These are phyloP conservation scores for Podospora didyma DNA, from an alignment of 495 filamentous ascomycete species.

Conservation along the genomic window DNA sequence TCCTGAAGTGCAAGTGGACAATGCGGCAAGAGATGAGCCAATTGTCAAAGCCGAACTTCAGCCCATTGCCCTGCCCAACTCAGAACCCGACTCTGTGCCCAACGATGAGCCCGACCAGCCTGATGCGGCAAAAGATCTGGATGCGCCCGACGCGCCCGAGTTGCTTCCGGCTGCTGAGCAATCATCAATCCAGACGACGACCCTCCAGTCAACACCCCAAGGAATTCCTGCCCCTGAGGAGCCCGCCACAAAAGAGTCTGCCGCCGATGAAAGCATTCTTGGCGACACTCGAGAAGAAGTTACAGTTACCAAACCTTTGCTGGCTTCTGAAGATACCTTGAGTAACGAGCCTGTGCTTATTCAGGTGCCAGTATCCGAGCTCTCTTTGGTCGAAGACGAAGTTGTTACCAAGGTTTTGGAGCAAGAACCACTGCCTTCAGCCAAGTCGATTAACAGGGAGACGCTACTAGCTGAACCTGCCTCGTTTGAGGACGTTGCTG, in stretches of 20 bases:
- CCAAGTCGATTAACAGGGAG: not conserved
- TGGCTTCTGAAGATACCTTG: too few relatives aligned
- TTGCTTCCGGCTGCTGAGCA: not conserved
- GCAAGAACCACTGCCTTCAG: too few relatives aligned
- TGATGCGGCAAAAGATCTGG: not conserved
- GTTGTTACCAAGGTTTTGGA: too few relatives aligned
- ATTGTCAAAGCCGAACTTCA: not conserved
- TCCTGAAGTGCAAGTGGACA: not conserved
- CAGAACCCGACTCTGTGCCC: conserved; percentile 2
- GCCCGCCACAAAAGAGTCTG: not conserved
- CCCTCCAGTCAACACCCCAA: not conserved
- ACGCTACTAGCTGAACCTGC: not conserved
- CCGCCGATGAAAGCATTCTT: not conserved
- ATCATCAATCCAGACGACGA: not conserved
- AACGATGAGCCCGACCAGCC: conserved; percentile 2
- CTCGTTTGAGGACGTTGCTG: not conserved
- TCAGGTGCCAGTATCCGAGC: too few relatives aligned
- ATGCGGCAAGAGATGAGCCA: not conserved
- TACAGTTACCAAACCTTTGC: not conserved
- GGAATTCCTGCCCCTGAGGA: conserved; percentile 6
- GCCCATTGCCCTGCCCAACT: conserved; percentile 6
- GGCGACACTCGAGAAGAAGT: not conserved
- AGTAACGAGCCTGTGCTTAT: too few relatives aligned
- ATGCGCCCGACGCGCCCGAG: not conserved
- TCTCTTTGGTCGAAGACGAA: too few relatives aligned